Conservation (phyloP, 768 basidiomycete species). For the Crepidotus variabilis region DNA sequence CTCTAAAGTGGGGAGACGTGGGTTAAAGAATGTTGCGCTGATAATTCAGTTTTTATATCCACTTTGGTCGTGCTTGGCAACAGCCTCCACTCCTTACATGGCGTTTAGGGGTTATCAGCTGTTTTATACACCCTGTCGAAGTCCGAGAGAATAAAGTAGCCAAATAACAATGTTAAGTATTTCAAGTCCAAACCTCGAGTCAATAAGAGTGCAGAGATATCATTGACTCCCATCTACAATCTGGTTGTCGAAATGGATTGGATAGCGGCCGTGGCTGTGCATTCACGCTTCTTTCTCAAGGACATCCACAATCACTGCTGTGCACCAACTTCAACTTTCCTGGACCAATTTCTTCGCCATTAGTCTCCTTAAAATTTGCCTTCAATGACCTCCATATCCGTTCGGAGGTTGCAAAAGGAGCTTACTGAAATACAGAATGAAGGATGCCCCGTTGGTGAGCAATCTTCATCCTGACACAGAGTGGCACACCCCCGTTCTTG, state of each 20-base stretch:
- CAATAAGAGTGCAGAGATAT: no score
- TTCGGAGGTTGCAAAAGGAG: constrained; percentile 68
- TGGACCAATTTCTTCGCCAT: constrained; percentile 2
- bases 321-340: neutral
- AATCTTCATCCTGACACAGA: constrained; percentile 7
- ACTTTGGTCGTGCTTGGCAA: constrained; percentile 37
- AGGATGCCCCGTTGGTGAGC: constrained; percentile 65
- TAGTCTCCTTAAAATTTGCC: neutral
- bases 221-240: no score
- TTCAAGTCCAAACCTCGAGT: no score
- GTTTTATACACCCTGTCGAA: no score
- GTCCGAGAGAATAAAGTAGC: no score
- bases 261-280: neutral
- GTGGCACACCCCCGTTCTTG: neutral
- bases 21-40: constrained; percentile 22
- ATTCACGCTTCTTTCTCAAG: neutral
- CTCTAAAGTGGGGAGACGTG: constrained; percentile 60
- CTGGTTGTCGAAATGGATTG: no score
- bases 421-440: constrained; percentile 60
- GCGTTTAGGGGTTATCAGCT: neutral
- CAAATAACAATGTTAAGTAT: no score
- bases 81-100: neutral
- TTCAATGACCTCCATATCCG: constrained; percentile 58
- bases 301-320: neutral
- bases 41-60: constrained; percentile 21